A percentile compares a stretch with the other conserved stretches of the same genome.
Evolutionary conservation across 2,329 filamentous ascomycete species (phyloP).

Genomic region (Cephalotrichum gorgonifer): DNA sequence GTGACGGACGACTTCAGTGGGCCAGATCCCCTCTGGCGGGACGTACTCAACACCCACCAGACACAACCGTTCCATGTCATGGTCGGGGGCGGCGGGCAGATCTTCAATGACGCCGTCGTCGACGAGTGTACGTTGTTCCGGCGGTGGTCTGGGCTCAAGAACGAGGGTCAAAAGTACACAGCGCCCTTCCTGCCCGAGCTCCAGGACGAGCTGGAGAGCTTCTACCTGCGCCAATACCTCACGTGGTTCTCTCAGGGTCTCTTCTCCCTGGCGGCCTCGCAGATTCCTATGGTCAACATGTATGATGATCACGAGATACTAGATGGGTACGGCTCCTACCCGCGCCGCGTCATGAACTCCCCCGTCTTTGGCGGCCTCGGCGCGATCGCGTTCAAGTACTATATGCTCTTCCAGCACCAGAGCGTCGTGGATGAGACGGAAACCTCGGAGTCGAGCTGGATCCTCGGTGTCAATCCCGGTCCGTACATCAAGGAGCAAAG

Average conservation of each 20-base stretch:
- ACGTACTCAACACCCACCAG: slow-evolving; percentile 88
- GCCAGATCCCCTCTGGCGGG: slow-evolving; percentile 92
- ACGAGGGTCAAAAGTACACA: slow-evolving; percentile 68
- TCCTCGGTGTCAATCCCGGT: slow-evolving; percentile 67
- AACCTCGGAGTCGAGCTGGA: slow-evolving; percentile 80
- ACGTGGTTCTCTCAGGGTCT: slow-evolving; percentile 96
- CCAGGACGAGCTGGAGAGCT: slow-evolving; percentile 78
- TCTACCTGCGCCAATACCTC: slow-evolving; percentile 80
- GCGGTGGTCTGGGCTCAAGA: slow-evolving; percentile 75
- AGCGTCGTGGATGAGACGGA: slow-evolving; percentile 74
- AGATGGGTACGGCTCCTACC: slow-evolving; percentile 87
- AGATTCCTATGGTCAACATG: slow-evolving; percentile 98
- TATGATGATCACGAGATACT: slow-evolving; percentile 94
- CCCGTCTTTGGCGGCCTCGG: slow-evolving; percentile 85
- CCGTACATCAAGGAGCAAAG: slow-evolving; percentile 85
- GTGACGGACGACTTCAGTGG: slow-evolving; percentile 67
- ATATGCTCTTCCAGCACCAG: slow-evolving; percentile 97
- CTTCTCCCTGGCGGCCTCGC: slow-evolving; percentile 83
- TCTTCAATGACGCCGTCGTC: slow-evolving; percentile 86
- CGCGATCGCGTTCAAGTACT: slow-evolving; percentile 93
- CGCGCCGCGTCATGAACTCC: slow-evolving; percentile 81
- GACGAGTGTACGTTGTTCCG: slow-evolving; percentile 65
- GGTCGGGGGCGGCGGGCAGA: slow-evolving; percentile 93
- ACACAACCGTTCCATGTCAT: slow-evolving; percentile 93
- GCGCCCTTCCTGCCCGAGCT: slow-evolving; percentile 70